Percentiles rank a stretch among this genome's conserved stretches.
Evolutionary conservation across 1,284 basidiomycete genomes (phyloP).

Genomic region (Puccinia novopanici): DNA sequence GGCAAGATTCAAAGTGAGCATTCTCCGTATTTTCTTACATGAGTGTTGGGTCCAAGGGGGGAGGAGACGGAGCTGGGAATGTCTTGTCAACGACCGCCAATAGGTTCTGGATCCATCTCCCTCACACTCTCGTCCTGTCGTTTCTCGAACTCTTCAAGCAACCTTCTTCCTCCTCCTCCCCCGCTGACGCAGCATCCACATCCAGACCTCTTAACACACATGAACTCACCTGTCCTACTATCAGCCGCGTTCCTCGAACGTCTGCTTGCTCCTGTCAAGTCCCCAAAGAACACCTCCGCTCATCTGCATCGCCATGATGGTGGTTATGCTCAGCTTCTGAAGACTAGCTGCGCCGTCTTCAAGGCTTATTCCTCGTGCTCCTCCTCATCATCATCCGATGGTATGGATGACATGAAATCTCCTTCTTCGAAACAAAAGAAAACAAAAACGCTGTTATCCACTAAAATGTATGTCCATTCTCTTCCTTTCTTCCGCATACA

Average conservation of each 20-base stretch:
- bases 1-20: constrained; percentile 18
- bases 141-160: constrained; percentile 12
- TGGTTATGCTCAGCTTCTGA: background rate
- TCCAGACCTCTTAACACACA: background rate
- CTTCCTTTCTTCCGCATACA: background rate
- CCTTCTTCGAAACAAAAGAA: too few relatives aligned
- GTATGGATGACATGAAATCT: background rate
- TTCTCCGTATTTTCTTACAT: background rate
- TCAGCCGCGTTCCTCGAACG: constrained; percentile 28
- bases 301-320: background rate
- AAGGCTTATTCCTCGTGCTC: background rate
- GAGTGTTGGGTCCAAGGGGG: background rate
- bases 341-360: background rate
- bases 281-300: background rate
- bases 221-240: background rate
- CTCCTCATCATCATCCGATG: background rate
- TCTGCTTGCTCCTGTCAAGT: background rate
- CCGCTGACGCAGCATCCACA: background rate
- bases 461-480: too few relatives aligned
- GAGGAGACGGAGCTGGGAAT: background rate
- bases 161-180: background rate
- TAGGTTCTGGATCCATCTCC: constrained; percentile 24
- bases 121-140: background rate
- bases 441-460: too few relatives aligned
- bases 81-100: background rate